Evolutionary conservation across 495 filamentous ascomycete species (phyloP), one percentile per base, ranked within the genome.

Genomic region (Aspergillus nanangensis): DNA sequence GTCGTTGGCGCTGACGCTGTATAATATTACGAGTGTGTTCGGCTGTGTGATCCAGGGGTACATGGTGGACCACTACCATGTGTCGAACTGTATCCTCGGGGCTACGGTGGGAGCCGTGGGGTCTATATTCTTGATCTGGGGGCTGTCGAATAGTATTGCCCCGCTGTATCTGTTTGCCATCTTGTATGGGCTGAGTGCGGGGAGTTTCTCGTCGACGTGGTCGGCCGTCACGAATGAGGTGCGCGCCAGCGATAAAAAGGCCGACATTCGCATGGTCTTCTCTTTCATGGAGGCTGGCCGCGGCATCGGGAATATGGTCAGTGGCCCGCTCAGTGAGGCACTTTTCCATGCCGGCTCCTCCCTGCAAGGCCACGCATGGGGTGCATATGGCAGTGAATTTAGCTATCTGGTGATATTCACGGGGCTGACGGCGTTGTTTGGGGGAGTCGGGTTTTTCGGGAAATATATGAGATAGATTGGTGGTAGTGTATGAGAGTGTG

Each of bases 131-230:
- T 25, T 84, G 5, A 45, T 85, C 25, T 87, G 83, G 82, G 83
- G 80, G 0, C 54, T 85, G 11, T 63, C 79, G 1, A 62, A 53
- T 0, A 65, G 60, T 5, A 44, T 80, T 11, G 52, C 75, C 0
- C 59, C 72, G 22, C 56, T 86, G 21, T 78, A 74, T 43, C 34
- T 77, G 15, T 86, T 86, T 45, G 66, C 66, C 14, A 44, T 86
- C 10, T 37, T 78, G 4, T 85, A 81, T 48, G 84, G 84, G 3
- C 53, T 83, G n/a, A 83, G 80, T 51, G 81, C 78, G 0, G 80
- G 81, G 0, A 62, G 65, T 0, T 80, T 71, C 47, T 64, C 66
- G 1, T 64, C 66, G 1, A 75, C 73, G 2, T 83, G 80, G 75
- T 64, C 75, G 0, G 82, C 72, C 8, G 67, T 79, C 24, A 74